Evolutionary conservation across 495 filamentous ascomycete species (phyloP), one percentile per base, ranked within the genome.

Genomic region (Neurospora sp.): DNA sequence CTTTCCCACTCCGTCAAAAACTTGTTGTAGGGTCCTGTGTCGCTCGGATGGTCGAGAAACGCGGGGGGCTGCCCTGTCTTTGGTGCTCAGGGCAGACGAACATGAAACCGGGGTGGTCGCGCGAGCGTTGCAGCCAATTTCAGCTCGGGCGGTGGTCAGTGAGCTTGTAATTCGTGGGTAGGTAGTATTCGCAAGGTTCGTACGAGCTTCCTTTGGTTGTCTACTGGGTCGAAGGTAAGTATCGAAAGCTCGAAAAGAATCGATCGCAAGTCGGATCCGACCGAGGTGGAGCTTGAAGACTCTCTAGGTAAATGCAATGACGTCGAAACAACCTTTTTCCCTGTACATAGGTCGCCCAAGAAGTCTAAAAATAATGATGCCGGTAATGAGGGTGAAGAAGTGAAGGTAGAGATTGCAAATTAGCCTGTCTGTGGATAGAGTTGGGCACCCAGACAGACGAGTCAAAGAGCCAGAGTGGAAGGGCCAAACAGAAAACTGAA

Each of bases 51-150:
- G 53, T 65, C 48, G 53, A 65, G 12, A 65, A 65, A 69, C 69
- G 53, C 72, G 75, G 20, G 72, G 68, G 35, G 69, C 69, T 59
- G 73, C 71, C 69, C 68, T 68, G 73, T 65, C 53, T 35, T 65
- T 65, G 53, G 27, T 65, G 53, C 71, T 61, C 70, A 40, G 70
- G 72, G 44, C 75, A 72, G 72, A 69, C 69, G 45, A 65, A 71
- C 77, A 78, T 78, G 77, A 74, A 75, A 74, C 75, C 42, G 73
- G 65, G 37, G 10, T 37, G 53, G 53, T 65, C 42, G 75, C 71
- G 61, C 41, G 48, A 71, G 73, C 27, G 75, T 75, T 74, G 70
- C 75, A 76, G 70, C 71, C 70, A 53, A 70, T 73, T 27, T 65
- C 27, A 35, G 53, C 53, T 65, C 53, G 31, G 53, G 14, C 14